phyloP scores from a whole-genome alignment of 495 filamentous ascomycete genomes.

The Aspergillus heteromorphus region DNA sequence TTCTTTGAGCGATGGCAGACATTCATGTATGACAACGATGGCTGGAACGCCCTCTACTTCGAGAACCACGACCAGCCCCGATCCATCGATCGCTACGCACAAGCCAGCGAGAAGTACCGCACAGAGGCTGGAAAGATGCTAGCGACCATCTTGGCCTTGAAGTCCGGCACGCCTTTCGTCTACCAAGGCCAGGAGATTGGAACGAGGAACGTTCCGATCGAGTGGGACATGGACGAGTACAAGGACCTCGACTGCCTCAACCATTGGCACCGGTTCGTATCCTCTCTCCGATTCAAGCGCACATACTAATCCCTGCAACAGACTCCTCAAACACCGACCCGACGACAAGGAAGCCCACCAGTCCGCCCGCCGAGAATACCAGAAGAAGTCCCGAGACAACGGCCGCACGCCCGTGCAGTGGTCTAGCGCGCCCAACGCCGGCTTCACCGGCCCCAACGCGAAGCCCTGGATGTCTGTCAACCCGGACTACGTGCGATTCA shows the following conservation, averaged over 20 bases:
- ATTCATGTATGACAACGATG: constrained; percentile 63
- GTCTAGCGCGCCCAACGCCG: constrained; percentile 42
- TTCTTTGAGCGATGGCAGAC: constrained; percentile 60
- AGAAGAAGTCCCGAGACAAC: constrained; percentile 52
- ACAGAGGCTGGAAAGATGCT: constrained; percentile 55
- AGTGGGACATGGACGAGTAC: constrained; percentile 64
- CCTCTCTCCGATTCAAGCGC: background rate
- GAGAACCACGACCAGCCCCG: constrained; percentile 72
- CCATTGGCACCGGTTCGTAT: constrained; percentile 49
- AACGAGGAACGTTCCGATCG: constrained; percentile 62
- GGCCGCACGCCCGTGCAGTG: constrained; percentile 54
- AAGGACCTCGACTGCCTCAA: constrained; percentile 67
- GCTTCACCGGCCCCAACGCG: constrained; percentile 45
- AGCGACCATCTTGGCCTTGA: constrained; percentile 50
- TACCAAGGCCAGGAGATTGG: constrained; percentile 77
- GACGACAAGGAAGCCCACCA: constrained; percentile 28
- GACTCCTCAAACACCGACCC: constrained; percentile 31
- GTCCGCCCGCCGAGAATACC: constrained; percentile 36
- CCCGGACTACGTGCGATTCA: constrained; percentile 44
- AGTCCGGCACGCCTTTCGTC: constrained; percentile 65
- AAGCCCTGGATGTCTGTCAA: constrained; percentile 62
- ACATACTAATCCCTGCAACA: constrained; percentile 9
- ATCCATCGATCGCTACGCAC: constrained; percentile 55
- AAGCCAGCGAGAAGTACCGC: constrained; percentile 42
- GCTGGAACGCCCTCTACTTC: constrained; percentile 67